Evolutionary conservation across 352 stramenopile genomes (phyloP).

Genomic region (Phytophthora meadii): DNA sequence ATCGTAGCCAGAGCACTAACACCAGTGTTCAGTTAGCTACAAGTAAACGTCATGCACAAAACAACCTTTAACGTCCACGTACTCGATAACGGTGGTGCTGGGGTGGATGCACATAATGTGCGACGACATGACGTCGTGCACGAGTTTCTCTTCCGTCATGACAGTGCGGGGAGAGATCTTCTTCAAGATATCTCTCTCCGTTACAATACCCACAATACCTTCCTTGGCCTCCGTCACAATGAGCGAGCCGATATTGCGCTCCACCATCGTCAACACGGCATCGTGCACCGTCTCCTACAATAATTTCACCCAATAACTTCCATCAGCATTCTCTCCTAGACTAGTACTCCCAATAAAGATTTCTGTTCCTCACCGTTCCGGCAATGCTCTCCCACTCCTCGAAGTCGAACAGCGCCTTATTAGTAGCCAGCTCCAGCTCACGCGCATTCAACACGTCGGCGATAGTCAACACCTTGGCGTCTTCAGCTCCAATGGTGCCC

Average conservation of each 20-base stretch:
- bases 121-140: slow-evolving; percentile 86
- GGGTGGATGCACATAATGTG: slow-evolving; percentile 89
- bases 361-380: slow-evolving; percentile 49
- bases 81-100: slow-evolving; percentile 85
- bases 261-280: slow-evolving; percentile 77
- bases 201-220: slow-evolving; percentile 85
- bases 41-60: background rate
- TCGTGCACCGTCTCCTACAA: slow-evolving; percentile 80
- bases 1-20: slow-evolving; percentile 80
- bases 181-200: slow-evolving; percentile 81
- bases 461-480: slow-evolving; percentile 75
- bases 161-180: slow-evolving; percentile 72
- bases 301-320: slow-evolving; percentile 3
- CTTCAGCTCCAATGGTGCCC: slow-evolving; percentile 63
- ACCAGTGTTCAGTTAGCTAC: background rate
- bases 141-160: slow-evolving; percentile 52
- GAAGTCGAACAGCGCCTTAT: slow-evolving; percentile 51
- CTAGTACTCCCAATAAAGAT: background rate
- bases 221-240: slow-evolving; percentile 79
- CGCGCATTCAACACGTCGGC: slow-evolving; percentile 70
- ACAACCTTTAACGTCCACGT: slow-evolving; percentile 17
- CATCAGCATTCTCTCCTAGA: slow-evolving; percentile 4
- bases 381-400: slow-evolving; percentile 83
- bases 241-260: slow-evolving; percentile 81
- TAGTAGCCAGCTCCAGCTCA: slow-evolving; percentile 56